A percentile compares a stretch with the other conserved stretches of the same genome.
Evolutionary conservation across 2,329 filamentous ascomycete genomes (phyloP).

Genomic region (Calonectria pseudoturangicola): DNA sequence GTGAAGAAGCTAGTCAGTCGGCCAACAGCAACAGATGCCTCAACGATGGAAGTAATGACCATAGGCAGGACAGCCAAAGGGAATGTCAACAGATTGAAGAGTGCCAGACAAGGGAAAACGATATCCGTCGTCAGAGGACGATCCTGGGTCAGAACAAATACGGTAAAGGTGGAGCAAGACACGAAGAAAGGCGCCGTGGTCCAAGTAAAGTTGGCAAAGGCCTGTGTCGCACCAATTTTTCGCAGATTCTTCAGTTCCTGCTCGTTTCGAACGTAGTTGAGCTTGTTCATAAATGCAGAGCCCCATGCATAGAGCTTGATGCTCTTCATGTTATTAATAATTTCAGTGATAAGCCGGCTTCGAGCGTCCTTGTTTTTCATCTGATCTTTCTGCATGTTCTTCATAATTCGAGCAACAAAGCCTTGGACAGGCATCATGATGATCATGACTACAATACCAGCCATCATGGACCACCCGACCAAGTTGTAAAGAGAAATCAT

Average conservation of each 20-base stretch:
- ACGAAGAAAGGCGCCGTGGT: conserved; percentile 97
- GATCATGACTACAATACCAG: conserved; percentile 95
- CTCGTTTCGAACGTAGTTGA: conserved; percentile 97
- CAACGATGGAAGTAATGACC: conserved; percentile 97
- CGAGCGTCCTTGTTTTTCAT: conserved; percentile 99
- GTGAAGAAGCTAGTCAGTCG: conserved; percentile 89
- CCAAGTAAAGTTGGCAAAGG: conserved; percentile 98
- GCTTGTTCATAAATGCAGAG: conserved; percentile 96
- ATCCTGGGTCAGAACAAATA: conserved; percentile 91
- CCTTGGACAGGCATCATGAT: conserved; percentile 98
- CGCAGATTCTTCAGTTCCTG: conserved; percentile 95
- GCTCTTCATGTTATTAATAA: conserved; percentile 99
- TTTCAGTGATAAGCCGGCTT: conserved; percentile 95
- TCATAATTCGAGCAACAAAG: conserved; percentile 93
- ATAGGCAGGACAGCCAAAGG: conserved; percentile 95
- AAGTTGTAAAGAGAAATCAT: conserved; percentile 97
- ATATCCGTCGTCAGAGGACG: conserved; percentile 92
- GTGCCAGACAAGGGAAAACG: conserved; percentile 91
- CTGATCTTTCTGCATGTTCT: conserved; percentile 93
- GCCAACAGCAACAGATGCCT: conserved; percentile 93
- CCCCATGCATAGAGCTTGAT: conserved; percentile 99
- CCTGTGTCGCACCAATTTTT: conserved; percentile 95
- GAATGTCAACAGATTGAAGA: conserved; percentile 98
- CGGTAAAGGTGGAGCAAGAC: conserved; percentile 95
- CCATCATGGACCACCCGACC: conserved; percentile 96